These are phyloP conservation scores for Cyclotella distinguenda DNA, from an alignment of 108 stramenopile genomes.

Conservation along the genomic window DNA sequence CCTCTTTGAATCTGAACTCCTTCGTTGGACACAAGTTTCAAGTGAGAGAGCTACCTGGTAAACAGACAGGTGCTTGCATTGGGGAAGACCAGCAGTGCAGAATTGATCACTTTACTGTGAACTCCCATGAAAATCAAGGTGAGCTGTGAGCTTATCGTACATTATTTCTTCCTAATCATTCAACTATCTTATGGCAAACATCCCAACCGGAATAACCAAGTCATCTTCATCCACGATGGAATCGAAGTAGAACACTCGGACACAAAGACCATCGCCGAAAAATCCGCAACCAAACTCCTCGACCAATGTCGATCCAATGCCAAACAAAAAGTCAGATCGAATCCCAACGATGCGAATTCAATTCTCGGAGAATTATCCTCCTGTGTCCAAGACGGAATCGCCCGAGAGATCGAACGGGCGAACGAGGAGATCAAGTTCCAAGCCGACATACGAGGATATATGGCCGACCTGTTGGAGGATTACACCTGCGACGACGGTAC, in stretches of 20 bases:
- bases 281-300: constrained; percentile 51
- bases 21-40: constrained; percentile 78
- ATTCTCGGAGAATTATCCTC: constrained; percentile 34
- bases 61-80: constrained; percentile 47
- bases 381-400: constrained; percentile 57
- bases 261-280: constrained; percentile 50
- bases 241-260: constrained; percentile 54
- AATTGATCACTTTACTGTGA: constrained; percentile 58
- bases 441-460: constrained; percentile 48
- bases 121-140: constrained; percentile 61
- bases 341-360: neutral
- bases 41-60: constrained; percentile 63
- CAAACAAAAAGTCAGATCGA: constrained; percentile 14
- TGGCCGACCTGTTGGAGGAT: constrained; percentile 69
- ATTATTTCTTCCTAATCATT: no score
- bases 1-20: constrained; percentile 49
- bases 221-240: constrained; percentile 39
- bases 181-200: no score
- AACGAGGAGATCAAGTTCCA: constrained; percentile 76
- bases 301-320: constrained; percentile 49
- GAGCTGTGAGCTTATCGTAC: no score
- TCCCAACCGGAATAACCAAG: no score
- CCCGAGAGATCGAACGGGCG: constrained; percentile 40
- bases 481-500: constrained; percentile 75
- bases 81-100: constrained; percentile 52